Evolutionary conservation across 371 early-diverging fungal species (phyloP), one percentile per base, ranked within the genome.

Genomic region (Nematocida sp.): DNA sequence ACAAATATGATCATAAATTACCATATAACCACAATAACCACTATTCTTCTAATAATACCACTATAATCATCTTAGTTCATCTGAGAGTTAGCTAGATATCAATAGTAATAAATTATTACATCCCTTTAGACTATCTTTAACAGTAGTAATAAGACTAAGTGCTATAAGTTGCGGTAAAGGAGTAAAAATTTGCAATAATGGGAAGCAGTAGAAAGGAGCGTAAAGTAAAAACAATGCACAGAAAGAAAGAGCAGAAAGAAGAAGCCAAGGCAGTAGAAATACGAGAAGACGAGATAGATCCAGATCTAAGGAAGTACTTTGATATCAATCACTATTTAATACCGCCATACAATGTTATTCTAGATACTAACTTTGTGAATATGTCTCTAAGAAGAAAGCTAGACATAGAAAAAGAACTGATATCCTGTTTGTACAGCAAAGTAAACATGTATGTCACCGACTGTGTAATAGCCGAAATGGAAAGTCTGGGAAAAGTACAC

Each of bases 331-430:
- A 90, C 40, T 89, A 93, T 17, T 85, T 99, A 21, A 93, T 89
- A 2, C 98, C 99, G 45, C 99, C 99, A 34, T 99, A 97, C 83
- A 90, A 91, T 75, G 88, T 99, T 37, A 84, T 99, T 11, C 88
- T 99, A 41, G 99, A 99, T 85, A 97, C 99, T 78, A 99, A 99
- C 84, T 99, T 98, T 80, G 96, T 99, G 86, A 96, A 97, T 85
- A 94, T 95, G 78, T 90, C 95, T 21, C 91, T 99, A 77, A 92
- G 95, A 81, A 95, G 95, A 87, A 95, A 95, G 81, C 86, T 96
- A 35, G 97, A 97, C 81, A 85, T 95, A 46, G 87, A 94, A 43
- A 89, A 91, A 77, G 88, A 91, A 15, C 90, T 96, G 90, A 95
- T 96, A 93, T 94, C 94, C 80, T 95, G 95, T 80, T 85, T 97